Conservation (phyloP, 2,329 filamentous ascomycete species). For the Sclerotinia trifoliorum region DNA sequence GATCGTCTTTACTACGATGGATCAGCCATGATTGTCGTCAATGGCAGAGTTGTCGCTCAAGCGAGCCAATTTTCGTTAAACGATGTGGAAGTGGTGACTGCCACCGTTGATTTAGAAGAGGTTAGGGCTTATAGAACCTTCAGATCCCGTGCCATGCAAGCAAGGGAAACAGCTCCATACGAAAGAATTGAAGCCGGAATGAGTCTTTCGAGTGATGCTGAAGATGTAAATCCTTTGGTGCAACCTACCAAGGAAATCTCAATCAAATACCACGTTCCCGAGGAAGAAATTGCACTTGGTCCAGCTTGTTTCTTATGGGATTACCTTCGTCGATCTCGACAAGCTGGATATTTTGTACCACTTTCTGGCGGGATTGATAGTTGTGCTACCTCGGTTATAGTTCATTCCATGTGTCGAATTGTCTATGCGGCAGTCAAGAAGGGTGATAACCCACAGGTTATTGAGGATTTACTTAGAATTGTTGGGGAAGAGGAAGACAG, state of each 20-base stretch:
- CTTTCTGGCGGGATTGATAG: conserved; percentile 22
- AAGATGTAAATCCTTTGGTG: conserved; percentile 47
- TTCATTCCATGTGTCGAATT: conserved; percentile 45
- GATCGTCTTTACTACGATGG: conserved; percentile 58
- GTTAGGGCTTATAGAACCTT: conserved; percentile 58
- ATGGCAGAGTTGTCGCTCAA: conserved; percentile 61
- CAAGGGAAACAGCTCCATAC: conserved; percentile 42
- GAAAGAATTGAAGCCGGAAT: conserved; percentile 44
- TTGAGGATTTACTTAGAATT: conserved; percentile 51
- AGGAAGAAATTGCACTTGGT: conserved; percentile 22
- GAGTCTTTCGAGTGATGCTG: conserved; percentile 44
- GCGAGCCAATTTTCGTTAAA: conserved; percentile 45
- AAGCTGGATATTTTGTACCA: conserved; percentile 23
- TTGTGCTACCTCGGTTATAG: conserved; percentile 20
- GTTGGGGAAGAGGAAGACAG: conserved; percentile 48
- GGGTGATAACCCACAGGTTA: conserved; percentile 51
- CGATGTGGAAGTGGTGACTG: conserved; percentile 64
- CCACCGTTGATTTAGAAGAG: conserved; percentile 69
- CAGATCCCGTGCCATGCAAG: conserved; percentile 29
- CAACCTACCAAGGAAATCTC: conserved; percentile 29
- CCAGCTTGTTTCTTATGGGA: conserved; percentile 22
- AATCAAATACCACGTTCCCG: conserved; percentile 13
- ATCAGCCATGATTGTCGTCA: conserved; percentile 59
- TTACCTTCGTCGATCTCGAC: conserved; percentile 16
- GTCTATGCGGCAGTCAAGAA: conserved; percentile 53